A percentile compares a stretch with the other conserved stretches of the same genome.
These are phyloP conservation scores for Murraya paniculata DNA, from an alignment of 345 rosid genomes.

Conservation along the genomic window DNA sequence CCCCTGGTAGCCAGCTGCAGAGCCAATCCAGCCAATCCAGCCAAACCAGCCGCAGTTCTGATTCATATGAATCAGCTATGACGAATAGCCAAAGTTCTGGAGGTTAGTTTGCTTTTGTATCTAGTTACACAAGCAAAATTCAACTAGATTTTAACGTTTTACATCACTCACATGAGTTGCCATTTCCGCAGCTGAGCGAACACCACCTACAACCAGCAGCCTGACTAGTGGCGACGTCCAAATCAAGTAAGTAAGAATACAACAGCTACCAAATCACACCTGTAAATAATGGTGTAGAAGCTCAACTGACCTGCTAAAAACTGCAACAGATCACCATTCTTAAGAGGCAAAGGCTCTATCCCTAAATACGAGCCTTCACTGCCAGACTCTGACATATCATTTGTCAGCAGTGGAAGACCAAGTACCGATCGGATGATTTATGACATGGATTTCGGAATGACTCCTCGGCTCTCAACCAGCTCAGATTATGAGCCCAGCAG, in stretches of 20 bases:
- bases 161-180: neutral
- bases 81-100: conserved; percentile 13
- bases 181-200: conserved; percentile 22
- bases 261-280: neutral
- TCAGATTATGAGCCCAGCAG: conserved; percentile 51
- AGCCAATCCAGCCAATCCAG: conserved; percentile 10
- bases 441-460: conserved; percentile 26
- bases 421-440: conserved; percentile 52
- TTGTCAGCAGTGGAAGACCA: conserved; percentile 65
- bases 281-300: neutral
- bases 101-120: conserved; percentile 26
- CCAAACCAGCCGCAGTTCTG: conserved; percentile 4
- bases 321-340: conserved; percentile 60
- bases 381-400: conserved; percentile 68
- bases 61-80: neutral
- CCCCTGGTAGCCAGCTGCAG: conserved; percentile 15
- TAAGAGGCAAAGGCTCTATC: conserved; percentile 28
- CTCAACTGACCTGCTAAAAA: neutral
- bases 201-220: conserved; percentile 18
- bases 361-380: conserved; percentile 40
- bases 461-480: conserved; percentile 35
- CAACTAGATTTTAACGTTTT: neutral
- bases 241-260: conserved; percentile 26
- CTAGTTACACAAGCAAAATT: neutral
- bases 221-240: conserved; percentile 32